Percentiles rank a stretch among this genome's conserved stretches.
Evolutionary conservation across 148 eudicot species (phyloP).

Genomic region (Oxyria digyna): DNA sequence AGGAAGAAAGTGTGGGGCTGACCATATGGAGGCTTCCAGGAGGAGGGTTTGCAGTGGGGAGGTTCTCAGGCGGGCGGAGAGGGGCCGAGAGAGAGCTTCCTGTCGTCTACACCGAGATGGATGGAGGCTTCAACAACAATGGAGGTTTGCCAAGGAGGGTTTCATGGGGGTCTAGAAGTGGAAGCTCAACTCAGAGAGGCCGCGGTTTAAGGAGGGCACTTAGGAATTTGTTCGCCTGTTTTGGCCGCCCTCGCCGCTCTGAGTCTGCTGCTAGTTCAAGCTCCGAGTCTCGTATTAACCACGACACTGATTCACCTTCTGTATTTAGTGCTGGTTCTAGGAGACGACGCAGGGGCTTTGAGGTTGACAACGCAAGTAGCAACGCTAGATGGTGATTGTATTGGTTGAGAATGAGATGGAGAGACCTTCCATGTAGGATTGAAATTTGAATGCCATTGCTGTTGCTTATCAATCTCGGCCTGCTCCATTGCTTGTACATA

Average conservation of each 20-base stretch:
- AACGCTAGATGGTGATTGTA: conserved; percentile 22
- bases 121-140: conserved; percentile 71
- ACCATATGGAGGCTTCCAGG: conserved; percentile 96
- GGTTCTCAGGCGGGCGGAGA: conserved; percentile 31
- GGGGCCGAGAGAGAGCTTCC: conserved; percentile 82
- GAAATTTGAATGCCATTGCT: neutral
- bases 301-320: conserved; percentile 17
- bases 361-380: conserved; percentile 12
- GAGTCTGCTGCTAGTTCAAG: conserved; percentile 46
- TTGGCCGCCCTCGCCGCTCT: conserved; percentile 26
- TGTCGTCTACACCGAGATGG: conserved; percentile 93
- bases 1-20: conserved; percentile 70
- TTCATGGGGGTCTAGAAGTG: conserved; percentile 79
- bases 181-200: conserved; percentile 36
- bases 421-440: neutral
- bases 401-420: neutral
- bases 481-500: neutral
- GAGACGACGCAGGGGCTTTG: conserved; percentile 19
- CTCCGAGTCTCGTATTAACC: conserved; percentile 22
- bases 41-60: conserved; percentile 44
- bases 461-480: no score
- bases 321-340: conserved; percentile 16
- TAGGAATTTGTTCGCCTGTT: conserved; percentile 58
- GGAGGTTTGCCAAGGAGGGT: conserved; percentile 73
- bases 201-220: conserved; percentile 49